Evolutionary conservation across 148 eudicot genomes (phyloP).

Genomic region (Polygonum maritimum): DNA sequence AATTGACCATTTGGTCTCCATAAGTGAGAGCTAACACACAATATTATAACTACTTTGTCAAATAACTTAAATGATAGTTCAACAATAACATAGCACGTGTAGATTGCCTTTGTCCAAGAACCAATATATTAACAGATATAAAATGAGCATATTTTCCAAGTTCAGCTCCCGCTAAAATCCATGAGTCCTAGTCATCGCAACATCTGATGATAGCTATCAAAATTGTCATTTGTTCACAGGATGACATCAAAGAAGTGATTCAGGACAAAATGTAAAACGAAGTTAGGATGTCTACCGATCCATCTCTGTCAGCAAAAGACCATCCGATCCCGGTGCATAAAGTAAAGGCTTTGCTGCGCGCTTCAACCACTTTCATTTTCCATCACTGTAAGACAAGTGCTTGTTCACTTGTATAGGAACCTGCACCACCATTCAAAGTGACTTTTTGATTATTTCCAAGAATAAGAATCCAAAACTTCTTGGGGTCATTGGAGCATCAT

Average conservation of each 20-base stretch:
- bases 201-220: background rate
- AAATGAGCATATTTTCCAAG: background rate
- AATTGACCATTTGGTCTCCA: too few species aligned
- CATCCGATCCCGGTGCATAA: constrained; percentile 47
- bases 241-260: background rate
- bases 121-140: too few species aligned
- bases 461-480: background rate
- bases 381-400: constrained; percentile 76
- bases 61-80: background rate
- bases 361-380: constrained; percentile 74
- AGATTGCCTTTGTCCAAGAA: too few species aligned
- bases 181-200: background rate
- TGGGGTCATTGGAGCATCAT: background rate
- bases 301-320: constrained; percentile 45
- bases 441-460: background rate
- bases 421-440: constrained; percentile 19
- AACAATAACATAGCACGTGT: background rate
- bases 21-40: too few species aligned
- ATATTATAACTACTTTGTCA: background rate
- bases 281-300: constrained; percentile 44
- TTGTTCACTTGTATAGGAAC: constrained; percentile 96
- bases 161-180: background rate
- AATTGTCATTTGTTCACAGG: background rate
- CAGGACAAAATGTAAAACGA: background rate
- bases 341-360: constrained; percentile 35